Percentiles rank a stretch among this genome's conserved stretches.
Conservation (phyloP, 768 basidiomycete species). For the Suillus subluteus region DNA sequence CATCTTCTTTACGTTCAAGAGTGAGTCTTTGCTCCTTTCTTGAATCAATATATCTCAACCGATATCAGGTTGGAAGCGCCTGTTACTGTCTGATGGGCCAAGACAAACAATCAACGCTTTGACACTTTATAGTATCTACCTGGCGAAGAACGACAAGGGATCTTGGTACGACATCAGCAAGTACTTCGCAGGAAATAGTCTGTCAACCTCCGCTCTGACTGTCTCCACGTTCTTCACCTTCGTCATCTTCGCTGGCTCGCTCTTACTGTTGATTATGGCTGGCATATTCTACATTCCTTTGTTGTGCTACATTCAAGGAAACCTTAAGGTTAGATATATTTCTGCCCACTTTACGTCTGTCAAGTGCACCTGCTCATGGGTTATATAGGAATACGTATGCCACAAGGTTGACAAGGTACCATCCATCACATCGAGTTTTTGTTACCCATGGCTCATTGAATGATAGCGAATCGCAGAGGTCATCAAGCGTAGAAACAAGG, state of each 20-base stretch:
- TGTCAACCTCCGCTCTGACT: conserved; percentile 82
- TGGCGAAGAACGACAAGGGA: conserved; percentile 53
- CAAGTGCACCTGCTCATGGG: conserved; percentile 14
- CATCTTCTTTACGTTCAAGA: conserved; percentile 99
- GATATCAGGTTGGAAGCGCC: conserved; percentile 77
- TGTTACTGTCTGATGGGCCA: conserved; percentile 91
- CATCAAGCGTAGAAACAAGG: conserved; percentile 89
- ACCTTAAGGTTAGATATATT: conserved; percentile 73
- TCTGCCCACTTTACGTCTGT: conserved; percentile 5
- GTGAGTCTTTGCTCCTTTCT: conserved; percentile 45
- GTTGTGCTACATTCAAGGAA: conserved; percentile 93
- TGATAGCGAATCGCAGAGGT: conserved; percentile 87
- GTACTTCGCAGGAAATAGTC: conserved; percentile 77
- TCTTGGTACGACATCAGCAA: conserved; percentile 72
- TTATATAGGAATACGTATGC: conserved; percentile 87
- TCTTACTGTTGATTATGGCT: conserved; percentile 81
- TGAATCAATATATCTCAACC: background rate
- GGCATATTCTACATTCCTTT: conserved; percentile 92
- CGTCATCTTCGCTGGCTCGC: conserved; percentile 81
- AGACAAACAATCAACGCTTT: conserved; percentile 98
- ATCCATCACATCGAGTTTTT: conserved; percentile 11
- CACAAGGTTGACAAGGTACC: conserved; percentile 97
- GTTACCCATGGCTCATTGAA: conserved; percentile 16
- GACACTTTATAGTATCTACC: conserved; percentile 91
- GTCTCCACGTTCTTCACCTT: conserved; percentile 92